These are phyloP conservation scores for Micromonas pusilla DNA, from an alignment of 139 green algal species.

Conservation along the genomic window DNA sequence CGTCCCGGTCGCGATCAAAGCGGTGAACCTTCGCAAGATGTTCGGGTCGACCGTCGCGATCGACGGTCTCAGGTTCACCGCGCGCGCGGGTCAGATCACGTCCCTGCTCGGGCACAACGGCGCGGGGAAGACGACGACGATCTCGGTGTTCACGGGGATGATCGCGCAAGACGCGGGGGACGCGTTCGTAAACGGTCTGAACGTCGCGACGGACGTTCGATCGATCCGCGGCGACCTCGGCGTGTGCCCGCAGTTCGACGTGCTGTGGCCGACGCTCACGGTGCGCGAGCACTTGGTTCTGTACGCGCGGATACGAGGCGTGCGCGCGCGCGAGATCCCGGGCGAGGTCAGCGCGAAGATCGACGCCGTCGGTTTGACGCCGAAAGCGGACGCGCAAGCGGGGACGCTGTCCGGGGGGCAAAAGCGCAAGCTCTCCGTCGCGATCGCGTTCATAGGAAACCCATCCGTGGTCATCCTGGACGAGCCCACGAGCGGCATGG, in stretches of 20 bases:
- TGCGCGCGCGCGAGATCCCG: slow-evolving; percentile 6
- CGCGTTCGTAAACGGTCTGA: slow-evolving; percentile 32
- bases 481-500: slow-evolving; percentile 90
- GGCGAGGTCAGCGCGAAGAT: slow-evolving; percentile 8
- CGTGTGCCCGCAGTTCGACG: slow-evolving; percentile 94
- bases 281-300: slow-evolving; percentile 83
- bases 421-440: slow-evolving; percentile 48
- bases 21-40: neutral
- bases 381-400: slow-evolving; percentile 30
- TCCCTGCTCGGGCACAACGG: slow-evolving; percentile 70
- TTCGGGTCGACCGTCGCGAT: slow-evolving; percentile 46
- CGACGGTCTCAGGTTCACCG: slow-evolving; percentile 53
- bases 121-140: slow-evolving; percentile 50
- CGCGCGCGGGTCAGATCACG: slow-evolving; percentile 55
- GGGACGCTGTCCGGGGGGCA: slow-evolving; percentile 40
- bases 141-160: slow-evolving; percentile 52
- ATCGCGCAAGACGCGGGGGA: slow-evolving; percentile 50
- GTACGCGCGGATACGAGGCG: slow-evolving; percentile 70
- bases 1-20: neutral
- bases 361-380: slow-evolving; percentile 15
- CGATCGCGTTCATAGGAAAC: slow-evolving; percentile 83
- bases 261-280: slow-evolving; percentile 84
- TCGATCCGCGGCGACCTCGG: slow-evolving; percentile 41
- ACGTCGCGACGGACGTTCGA: slow-evolving; percentile 56
- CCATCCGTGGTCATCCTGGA: slow-evolving; percentile 85